Evolutionary conservation across 2,329 filamentous ascomycete genomes (phyloP), one percentile per base, ranked within the genome.

Genomic region (Colletotrichum endophyticum): DNA sequence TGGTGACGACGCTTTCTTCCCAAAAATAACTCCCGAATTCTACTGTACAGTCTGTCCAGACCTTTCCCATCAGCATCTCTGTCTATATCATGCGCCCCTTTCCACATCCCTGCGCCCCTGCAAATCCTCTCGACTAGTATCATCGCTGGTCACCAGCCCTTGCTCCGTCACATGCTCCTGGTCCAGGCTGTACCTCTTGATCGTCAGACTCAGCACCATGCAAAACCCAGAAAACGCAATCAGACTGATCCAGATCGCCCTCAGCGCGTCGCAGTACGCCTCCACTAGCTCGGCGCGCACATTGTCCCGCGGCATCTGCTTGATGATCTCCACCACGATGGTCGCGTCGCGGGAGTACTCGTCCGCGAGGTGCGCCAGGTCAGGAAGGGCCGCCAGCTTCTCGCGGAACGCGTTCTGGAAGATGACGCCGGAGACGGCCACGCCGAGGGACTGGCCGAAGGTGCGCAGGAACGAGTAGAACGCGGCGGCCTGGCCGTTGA

Each of bases 381-480:
- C 82, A 0, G 89, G 85, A 62, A 88, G 88, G 3, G 82, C 85
- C 16, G 85, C 78, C 61, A 94, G 82, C 76, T 90, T 88, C 61
- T 83, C 84, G 70, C 85, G 85, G 84, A 93, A 90, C 73, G 88
- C 87, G 78, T 94, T 95, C 83, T 95, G 92, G 84, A 95, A 95
- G 70, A 94, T 89, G 36, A 93, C 92, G 5, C 93, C 93, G 3
- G 92, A 91, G 68, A 94, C 87, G 3, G 93, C 92, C 4, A 95
- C 91, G 28, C 93, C 93, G 12, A 94, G 84, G 0, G 90, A 88
- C 81, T 94, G 92, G 1, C 93, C 93, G 28, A 94, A 88, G 2
- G 90, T 89, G 16, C 92, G 89, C 79, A 92, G 89, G 85, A 95
- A 95, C 70, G 89, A 90, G 84, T 93, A 94, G 86, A 95, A 91